Evolutionary conservation across 345 rosid genomes (phyloP).

Genomic region (Reutealis trisperma): DNA sequence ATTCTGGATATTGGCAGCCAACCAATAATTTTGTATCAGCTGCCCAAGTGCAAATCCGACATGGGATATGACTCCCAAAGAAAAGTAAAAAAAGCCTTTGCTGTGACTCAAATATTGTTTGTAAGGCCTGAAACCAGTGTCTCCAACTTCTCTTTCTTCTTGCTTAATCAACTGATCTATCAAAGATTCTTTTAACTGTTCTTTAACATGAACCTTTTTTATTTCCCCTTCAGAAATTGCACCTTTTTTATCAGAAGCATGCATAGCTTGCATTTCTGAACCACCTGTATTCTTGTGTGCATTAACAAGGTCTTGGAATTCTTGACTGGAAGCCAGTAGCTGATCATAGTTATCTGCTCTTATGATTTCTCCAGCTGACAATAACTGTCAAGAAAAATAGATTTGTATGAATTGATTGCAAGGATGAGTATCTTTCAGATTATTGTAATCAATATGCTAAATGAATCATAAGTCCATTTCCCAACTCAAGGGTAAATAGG

Average conservation of each 20-base stretch:
- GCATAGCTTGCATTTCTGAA: constrained; percentile 8
- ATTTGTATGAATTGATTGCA: constrained; percentile 1
- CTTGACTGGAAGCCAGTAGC: constrained; percentile 37
- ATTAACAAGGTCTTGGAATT: constrained; percentile 53
- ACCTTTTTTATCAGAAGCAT: constrained; percentile 3
- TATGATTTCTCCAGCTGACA: constrained; percentile 49
- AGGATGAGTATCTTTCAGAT: too few relatives aligned
- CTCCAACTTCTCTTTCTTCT: constrained; percentile 57
- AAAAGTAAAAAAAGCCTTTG: constrained; percentile 37
- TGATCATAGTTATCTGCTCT: constrained; percentile 40
- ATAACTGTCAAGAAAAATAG: constrained; percentile 36
- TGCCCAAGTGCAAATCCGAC: constrained; percentile 33
- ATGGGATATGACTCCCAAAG: constrained; percentile 19
- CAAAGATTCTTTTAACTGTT: constrained; percentile 13
- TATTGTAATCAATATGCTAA: too few relatives aligned
- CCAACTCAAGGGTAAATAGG: background rate
- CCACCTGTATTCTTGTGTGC: constrained; percentile 40
- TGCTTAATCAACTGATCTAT: constrained; percentile 51
- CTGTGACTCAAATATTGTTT: constrained; percentile 41
- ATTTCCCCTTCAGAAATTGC: constrained; percentile 30
- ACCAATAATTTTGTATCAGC: constrained; percentile 38
- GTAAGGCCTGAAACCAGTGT: constrained; percentile 54
- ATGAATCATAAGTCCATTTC: background rate
- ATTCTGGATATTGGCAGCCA: constrained; percentile 39
- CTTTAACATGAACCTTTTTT: constrained; percentile 17